phyloP scores from a whole-genome alignment of 2,329 filamentous ascomycete species.

The Pseudopithomyces chartarum region DNA sequence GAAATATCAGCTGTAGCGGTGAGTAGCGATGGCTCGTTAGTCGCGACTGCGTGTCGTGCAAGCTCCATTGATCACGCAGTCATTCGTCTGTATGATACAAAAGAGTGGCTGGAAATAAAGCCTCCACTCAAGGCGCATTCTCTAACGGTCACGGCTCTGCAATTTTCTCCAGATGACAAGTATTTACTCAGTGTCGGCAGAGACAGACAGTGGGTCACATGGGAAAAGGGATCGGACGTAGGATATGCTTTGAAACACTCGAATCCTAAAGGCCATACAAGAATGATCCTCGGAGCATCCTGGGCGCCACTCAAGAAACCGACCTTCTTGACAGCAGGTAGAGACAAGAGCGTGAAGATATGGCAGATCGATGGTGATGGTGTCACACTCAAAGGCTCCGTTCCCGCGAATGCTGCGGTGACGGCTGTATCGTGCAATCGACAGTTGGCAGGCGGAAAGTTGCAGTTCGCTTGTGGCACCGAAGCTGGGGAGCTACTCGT shows the following conservation, averaged over 20 bases:
- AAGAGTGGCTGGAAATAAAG: constrained; percentile 82
- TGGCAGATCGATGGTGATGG: constrained; percentile 51
- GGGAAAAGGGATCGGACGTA: constrained; percentile 56
- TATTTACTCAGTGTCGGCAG: constrained; percentile 86
- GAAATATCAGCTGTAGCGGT: constrained; percentile 89
- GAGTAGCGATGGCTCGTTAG: constrained; percentile 72
- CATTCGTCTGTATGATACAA: constrained; percentile 87
- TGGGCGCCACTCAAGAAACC: constrained; percentile 64
- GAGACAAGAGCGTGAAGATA: constrained; percentile 79
- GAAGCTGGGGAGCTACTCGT: constrained; percentile 37
- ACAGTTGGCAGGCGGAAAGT: neutral
- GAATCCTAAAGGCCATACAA: constrained; percentile 83
- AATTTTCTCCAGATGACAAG: constrained; percentile 76
- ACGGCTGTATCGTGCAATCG: constrained; percentile 35
- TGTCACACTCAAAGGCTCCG: constrained; percentile 27
- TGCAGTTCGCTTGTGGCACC: constrained; percentile 39
- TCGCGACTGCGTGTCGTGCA: constrained; percentile 92
- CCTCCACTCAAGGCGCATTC: constrained; percentile 84
- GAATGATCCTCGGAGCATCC: constrained; percentile 89
- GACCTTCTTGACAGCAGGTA: constrained; percentile 83
- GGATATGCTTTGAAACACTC: constrained; percentile 64
- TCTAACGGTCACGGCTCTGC: constrained; percentile 80
- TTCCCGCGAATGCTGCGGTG: constrained; percentile 31
- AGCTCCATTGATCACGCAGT: constrained; percentile 94
- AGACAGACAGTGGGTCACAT: constrained; percentile 90